Evolutionary conservation across 2,329 filamentous ascomycete genomes (phyloP).

Genomic region (Xylaria sp.): DNA sequence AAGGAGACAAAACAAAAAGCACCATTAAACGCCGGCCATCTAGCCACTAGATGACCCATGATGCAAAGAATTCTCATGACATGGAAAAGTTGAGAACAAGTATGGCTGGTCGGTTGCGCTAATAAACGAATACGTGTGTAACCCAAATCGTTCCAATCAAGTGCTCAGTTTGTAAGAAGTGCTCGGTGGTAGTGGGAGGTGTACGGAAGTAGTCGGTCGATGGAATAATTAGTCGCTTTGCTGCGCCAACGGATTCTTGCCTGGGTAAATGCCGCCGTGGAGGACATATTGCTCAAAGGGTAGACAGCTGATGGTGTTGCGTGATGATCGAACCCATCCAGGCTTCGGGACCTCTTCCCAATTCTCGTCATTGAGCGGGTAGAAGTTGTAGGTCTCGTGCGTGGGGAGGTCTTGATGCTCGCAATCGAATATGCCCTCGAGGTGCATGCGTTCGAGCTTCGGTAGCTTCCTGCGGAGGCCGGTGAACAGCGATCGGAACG

Average conservation of each 20-base stretch:
- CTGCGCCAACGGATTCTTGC: conserved; percentile 39
- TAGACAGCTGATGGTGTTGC: conserved; percentile 52
- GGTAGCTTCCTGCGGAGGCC: conserved; percentile 53
- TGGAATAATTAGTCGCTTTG: conserved; percentile 38
- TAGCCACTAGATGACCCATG: conserved; percentile 32
- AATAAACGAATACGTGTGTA: conserved; percentile 17
- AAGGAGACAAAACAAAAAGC: conserved; percentile 10
- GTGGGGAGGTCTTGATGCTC: conserved; percentile 53
- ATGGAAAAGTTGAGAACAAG: conserved; percentile 32
- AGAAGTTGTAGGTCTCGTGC: conserved; percentile 57
- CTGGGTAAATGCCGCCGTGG: conserved; percentile 53
- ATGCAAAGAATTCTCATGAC: conserved; percentile 42
- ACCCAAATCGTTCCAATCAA: conserved; percentile 27
- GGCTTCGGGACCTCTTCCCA: conserved; percentile 52
- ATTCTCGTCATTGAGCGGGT: conserved; percentile 55
- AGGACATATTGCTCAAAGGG: conserved; percentile 58
- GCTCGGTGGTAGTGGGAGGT: neutral
- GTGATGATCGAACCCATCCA: conserved; percentile 46
- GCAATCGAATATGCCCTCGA: conserved; percentile 60
- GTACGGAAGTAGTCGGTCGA: neutral
- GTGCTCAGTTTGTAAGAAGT: conserved; percentile 11
- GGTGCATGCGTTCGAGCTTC: conserved; percentile 55
- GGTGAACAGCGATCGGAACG: conserved; percentile 57
- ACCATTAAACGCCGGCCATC: conserved; percentile 28
- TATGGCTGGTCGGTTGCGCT: conserved; percentile 35